Conservation (phyloP, 2,329 filamentous ascomycete species). For the Orbilia brochopaga region DNA sequence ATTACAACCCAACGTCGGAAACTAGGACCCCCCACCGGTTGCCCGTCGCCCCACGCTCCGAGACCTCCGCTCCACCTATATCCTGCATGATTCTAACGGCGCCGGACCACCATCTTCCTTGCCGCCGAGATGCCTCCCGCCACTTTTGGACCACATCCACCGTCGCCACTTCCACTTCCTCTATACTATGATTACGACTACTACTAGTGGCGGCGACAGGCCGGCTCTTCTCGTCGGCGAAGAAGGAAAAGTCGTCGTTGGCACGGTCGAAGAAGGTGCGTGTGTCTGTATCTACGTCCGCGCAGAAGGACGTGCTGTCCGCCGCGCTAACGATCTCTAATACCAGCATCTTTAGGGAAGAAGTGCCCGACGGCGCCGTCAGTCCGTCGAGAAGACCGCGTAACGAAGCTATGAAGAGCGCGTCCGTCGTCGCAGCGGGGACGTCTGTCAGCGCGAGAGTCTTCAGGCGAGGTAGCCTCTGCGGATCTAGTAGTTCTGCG, state of each 20-base stretch:
- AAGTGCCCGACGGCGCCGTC: background rate
- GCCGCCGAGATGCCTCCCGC: slow-evolving; percentile 18
- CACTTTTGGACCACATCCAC: slow-evolving; percentile 29
- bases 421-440: slow-evolving; percentile 18
- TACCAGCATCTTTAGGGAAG: slow-evolving; percentile 18
- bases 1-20: no score
- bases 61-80: slow-evolving; percentile 24
- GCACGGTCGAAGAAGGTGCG: slow-evolving; percentile 30
- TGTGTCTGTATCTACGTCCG: slow-evolving; percentile 22
- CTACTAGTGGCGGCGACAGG: background rate
- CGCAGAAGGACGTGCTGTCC: slow-evolving; percentile 27
- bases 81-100: slow-evolving; percentile 25
- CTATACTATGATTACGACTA: background rate
- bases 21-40: slow-evolving; percentile 41
- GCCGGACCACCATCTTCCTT: slow-evolving; percentile 21
- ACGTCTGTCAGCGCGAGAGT: slow-evolving; percentile 47
- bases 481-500: slow-evolving; percentile 24
- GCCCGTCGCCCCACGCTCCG: slow-evolving; percentile 27
- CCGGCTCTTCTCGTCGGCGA: slow-evolving; percentile 26
- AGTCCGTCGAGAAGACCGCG: slow-evolving; percentile 9
- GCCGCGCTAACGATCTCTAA: slow-evolving; percentile 15
- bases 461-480: slow-evolving; percentile 30
- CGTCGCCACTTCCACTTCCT: slow-evolving; percentile 5
- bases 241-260: slow-evolving; percentile 46
- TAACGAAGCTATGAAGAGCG: slow-evolving; percentile 6